These are phyloP conservation scores for Podospora conica DNA, from an alignment of 495 filamentous ascomycete species.

Conservation along the genomic window DNA sequence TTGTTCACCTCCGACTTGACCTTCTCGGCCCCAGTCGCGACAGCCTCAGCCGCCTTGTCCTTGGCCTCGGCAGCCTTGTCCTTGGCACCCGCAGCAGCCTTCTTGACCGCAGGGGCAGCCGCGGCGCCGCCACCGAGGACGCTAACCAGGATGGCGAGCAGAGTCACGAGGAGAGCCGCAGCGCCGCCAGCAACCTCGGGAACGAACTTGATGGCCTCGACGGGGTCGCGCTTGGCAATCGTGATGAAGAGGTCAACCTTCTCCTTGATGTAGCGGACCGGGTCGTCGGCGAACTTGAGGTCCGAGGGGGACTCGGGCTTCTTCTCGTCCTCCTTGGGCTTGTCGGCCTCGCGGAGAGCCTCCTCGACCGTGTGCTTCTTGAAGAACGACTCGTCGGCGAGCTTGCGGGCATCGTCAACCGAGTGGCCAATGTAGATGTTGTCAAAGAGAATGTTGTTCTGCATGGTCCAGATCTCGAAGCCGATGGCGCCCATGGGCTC, in stretches of 20 bases:
- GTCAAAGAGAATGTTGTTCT: conserved; percentile 96
- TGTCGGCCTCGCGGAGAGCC: conserved; percentile 72
- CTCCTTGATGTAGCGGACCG: conserved; percentile 80
- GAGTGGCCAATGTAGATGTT: conserved; percentile 99
- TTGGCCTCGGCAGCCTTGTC: conserved; percentile 63
- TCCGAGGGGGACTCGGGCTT: conserved; percentile 59
- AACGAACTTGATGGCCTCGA: conserved; percentile 84
- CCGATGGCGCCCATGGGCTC: conserved; percentile 98
- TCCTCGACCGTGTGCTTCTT: conserved; percentile 83
- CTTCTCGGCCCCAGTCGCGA: conserved; percentile 58
- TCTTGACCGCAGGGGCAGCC: conserved; percentile 43
- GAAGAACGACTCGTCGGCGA: conserved; percentile 88
- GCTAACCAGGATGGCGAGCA: conserved; percentile 63
- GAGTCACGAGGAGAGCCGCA: conserved; percentile 58
- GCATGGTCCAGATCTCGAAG: conserved; percentile 99
- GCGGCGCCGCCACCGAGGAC: conserved; percentile 36
- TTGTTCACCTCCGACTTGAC: conserved; percentile 57
- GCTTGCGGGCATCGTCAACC: conserved; percentile 80
- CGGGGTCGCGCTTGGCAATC: conserved; percentile 77
- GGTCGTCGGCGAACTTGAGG: conserved; percentile 89
- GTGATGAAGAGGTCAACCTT: conserved; percentile 84
- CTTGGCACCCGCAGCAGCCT: conserved; percentile 65
- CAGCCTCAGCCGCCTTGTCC: conserved; percentile 72
- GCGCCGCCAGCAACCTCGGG: conserved; percentile 85
- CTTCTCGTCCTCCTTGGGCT: conserved; percentile 68